Base-by-base conservation (phyloP, 2,329 filamentous ascomycete species). In the Fusarium sp. region DNA sequence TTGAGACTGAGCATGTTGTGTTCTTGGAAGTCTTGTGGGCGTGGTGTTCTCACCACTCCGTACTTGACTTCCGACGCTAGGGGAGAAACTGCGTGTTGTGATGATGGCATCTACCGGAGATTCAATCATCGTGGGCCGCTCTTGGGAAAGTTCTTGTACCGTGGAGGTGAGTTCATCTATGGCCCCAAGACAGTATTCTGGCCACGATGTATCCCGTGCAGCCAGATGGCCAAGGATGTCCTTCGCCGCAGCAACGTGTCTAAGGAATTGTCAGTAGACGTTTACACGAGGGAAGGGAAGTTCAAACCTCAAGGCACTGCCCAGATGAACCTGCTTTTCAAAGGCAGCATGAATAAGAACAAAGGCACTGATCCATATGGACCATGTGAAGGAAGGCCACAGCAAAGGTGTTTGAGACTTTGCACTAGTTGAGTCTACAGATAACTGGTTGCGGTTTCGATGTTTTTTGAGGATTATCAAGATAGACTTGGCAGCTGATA, bases 381-480 rank as follows among this genome's bases (percentile, higher is more conserved):
- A 84, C 86, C 87, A 88, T 0, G 86, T 88, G 44, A 87, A 87
- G 0, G 86, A 86, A 6, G 86, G 86, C 85, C 86, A 88, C 0
- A 86, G 77, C 30, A 88, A 76, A 0, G 84, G 82, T 12, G 74
- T 60, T 1, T 45, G 52, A 1, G 80, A 62, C 9, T 63, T 64
- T 2, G 60, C 42, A 6, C 62, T 70, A 13, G 56, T 44, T 3
- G 60, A 61, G 6, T 73, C 73, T 15, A 17, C 6, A 50, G 48
- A 44, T 44, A 78, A 26, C 6, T 66, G 57, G 14, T 79, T 59
- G 1, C 65, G 73, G 13, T 66, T 69, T 12, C 68, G 70, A 20
- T 80, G 73, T 26, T 72, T 73, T 54, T 83, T 83, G 34, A 87
- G 75, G 1, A 81, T 81, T 10, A 81, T 84, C 13, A 87, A 83